Evolutionary conservation across 169 alveolate species (phyloP).

Genomic region (Plasmodium adleri): DNA sequence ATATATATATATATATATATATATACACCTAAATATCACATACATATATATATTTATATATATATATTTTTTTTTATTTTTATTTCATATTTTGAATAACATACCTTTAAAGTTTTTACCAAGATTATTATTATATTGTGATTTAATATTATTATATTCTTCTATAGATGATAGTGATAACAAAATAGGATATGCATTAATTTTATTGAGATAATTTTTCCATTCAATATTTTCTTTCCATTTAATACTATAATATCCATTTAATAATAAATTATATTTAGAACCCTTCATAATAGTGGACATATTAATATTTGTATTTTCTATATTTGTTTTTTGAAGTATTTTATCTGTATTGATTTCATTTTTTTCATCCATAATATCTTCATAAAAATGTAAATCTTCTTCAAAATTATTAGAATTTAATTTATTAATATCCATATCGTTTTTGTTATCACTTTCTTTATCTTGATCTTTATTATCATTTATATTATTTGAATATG

Average conservation of each 20-base stretch:
- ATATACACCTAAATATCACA: too few relatives aligned
- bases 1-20: too few relatives aligned
- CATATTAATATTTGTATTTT: conserved; percentile 47
- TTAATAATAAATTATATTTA: conserved; percentile 43
- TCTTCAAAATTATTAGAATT: background rate
- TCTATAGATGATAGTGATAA: conserved; percentile 69
- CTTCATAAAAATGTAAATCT: conserved; percentile 9
- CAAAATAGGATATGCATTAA: conserved; percentile 63
- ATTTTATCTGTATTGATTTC: conserved; percentile 12
- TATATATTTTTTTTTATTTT: too few relatives aligned
- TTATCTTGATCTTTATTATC: background rate
- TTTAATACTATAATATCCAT: conserved; percentile 69
- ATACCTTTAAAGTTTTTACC: conserved; percentile 50
- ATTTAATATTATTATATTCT: conserved; percentile 54
- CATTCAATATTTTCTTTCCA: conserved; percentile 56
- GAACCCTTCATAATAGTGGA: conserved; percentile 70
- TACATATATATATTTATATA: too few relatives aligned
- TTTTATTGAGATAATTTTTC: conserved; percentile 62
- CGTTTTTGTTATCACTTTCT: background rate
- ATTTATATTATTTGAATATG: background rate
- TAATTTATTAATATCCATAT: background rate
- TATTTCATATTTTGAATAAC: conserved; percentile 41
- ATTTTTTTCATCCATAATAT: conserved; percentile 14
- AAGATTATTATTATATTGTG: conserved; percentile 31
- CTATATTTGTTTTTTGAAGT: conserved; percentile 12